phyloP scores from a whole-genome alignment of 2,329 filamentous ascomycete species.

The Ophiostoma perfectum region DNA sequence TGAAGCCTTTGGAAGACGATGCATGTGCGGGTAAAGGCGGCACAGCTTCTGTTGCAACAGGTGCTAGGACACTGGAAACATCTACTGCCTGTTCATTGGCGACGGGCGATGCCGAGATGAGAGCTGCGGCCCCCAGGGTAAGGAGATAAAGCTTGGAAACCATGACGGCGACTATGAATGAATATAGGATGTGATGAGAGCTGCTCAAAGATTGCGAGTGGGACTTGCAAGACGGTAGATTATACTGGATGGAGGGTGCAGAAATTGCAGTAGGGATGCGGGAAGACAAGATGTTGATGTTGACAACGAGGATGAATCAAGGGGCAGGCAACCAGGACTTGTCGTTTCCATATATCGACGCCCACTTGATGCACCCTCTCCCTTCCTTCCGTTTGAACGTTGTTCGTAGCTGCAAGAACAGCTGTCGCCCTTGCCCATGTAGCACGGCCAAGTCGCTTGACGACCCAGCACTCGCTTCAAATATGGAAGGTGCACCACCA shows the following conservation, averaged over 20 bases:
- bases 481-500: background rate
- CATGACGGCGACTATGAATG: background rate
- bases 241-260: too few species aligned
- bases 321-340: too few species aligned
- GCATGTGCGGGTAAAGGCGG: too few species aligned
- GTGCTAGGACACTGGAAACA: background rate
- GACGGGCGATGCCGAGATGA: conserved; percentile 12
- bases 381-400: background rate
- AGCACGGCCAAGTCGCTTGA: conserved; percentile 2
- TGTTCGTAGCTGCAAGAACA: background rate
- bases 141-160: background rate
- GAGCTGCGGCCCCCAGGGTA: background rate
- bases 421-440: background rate
- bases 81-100: background rate
- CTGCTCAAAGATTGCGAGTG: too few species aligned
- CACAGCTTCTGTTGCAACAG: too few species aligned
- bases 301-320: too few species aligned
- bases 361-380: too few species aligned
- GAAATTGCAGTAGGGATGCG: too few species aligned
- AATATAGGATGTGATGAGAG: background rate
- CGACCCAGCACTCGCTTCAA: background rate
- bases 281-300: too few species aligned
- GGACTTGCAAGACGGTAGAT: too few species aligned
- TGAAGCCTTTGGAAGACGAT: background rate
- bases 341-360: too few species aligned